Evolutionary conservation across 257 asterid genomes (phyloP).

Genomic region (Datura wrightii): DNA sequence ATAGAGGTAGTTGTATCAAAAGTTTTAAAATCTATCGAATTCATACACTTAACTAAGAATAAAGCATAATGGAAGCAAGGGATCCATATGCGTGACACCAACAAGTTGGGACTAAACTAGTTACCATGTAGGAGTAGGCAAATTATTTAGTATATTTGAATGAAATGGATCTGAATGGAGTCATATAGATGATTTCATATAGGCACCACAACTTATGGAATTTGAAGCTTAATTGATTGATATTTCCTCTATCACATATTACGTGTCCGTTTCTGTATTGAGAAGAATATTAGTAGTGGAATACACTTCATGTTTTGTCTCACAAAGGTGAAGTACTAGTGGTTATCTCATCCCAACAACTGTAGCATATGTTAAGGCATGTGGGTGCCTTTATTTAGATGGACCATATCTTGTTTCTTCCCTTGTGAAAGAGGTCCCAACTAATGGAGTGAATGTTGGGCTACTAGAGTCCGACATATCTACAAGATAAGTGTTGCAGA

Average conservation of each 20-base stretch:
- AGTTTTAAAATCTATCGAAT: neutral
- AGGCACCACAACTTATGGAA: neutral
- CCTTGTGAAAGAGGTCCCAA: neutral
- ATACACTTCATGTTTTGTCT: neutral
- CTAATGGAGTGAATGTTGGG: neutral
- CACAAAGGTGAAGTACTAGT: neutral
- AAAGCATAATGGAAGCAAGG: neutral
- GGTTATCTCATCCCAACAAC: constrained; percentile 2
- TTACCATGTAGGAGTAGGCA: neutral
- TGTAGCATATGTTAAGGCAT: constrained; percentile 16
- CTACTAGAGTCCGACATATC: no score
- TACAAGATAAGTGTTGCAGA: no score
- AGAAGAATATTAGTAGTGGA: constrained; percentile 13
- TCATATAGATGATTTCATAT: constrained; percentile 12
- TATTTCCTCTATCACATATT: constrained; percentile 3
- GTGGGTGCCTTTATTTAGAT: constrained; percentile 21
- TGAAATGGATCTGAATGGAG: neutral
- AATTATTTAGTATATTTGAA: neutral
- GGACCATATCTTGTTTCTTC: constrained; percentile 14
- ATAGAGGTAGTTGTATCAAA: neutral
- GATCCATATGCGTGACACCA: neutral
- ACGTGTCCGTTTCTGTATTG: neutral
- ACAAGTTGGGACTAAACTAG: constrained; percentile 10
- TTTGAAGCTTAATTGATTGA: constrained; percentile 10
- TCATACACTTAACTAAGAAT: constrained; percentile 16